Evolutionary conservation across 352 stramenopile species (phyloP).

Genomic region (Globisporangium recalcitrans): DNA sequence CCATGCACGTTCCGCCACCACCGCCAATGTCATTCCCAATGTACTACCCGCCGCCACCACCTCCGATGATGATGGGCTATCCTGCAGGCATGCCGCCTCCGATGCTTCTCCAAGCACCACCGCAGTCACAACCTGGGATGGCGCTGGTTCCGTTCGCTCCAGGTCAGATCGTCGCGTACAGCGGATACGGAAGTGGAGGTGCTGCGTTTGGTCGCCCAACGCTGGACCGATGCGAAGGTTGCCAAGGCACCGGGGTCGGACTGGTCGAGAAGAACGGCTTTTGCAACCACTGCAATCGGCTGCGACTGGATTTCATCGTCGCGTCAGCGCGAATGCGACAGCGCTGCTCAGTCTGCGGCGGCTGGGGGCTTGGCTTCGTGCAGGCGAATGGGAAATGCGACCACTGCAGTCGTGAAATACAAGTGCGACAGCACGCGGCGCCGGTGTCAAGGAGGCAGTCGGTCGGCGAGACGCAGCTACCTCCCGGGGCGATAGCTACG

Average conservation of each 20-base stretch:
- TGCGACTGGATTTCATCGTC: conserved; percentile 67
- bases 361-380: conserved; percentile 57
- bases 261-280: conserved; percentile 68
- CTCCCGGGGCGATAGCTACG: conserved; percentile 4
- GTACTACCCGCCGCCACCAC: conserved; percentile 12
- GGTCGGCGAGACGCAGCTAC: neutral
- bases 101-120: conserved; percentile 15
- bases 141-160: conserved; percentile 34
- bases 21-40: conserved; percentile 16
- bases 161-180: conserved; percentile 18
- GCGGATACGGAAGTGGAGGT: conserved; percentile 1
- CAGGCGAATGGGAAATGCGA: conserved; percentile 38
- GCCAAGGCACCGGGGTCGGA: conserved; percentile 43
- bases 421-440: neutral
- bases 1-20: conserved; percentile 27
- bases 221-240: conserved; percentile 49
- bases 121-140: conserved; percentile 17
- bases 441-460: neutral
- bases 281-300: conserved; percentile 62
- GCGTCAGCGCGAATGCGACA: conserved; percentile 53
- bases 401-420: conserved; percentile 37
- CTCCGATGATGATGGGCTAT: conserved; percentile 8
- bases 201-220: conserved; percentile 17
- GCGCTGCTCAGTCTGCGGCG: conserved; percentile 42
- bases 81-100: conserved; percentile 8